Percentiles rank a stretch among this genome's conserved stretches.
These are phyloP conservation scores for Fusarium newnesense DNA, from an alignment of 2,329 filamentous ascomycete genomes.

Conservation along the genomic window DNA sequence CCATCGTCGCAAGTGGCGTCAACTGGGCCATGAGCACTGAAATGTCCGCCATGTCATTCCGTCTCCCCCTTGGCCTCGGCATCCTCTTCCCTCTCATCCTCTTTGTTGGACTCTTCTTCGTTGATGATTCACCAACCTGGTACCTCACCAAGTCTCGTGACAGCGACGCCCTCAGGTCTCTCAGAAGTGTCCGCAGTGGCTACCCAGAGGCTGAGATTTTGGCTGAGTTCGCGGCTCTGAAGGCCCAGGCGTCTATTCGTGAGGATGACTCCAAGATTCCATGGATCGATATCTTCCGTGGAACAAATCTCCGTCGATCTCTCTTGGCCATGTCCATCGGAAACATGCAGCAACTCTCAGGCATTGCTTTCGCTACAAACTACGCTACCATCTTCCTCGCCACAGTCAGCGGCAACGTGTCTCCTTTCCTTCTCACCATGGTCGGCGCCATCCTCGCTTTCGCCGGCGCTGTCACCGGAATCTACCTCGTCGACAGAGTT, in stretches of 20 bases:
- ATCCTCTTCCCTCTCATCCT: neutral
- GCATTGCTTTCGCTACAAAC: neutral
- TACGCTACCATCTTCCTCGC: neutral
- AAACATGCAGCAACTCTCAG: neutral
- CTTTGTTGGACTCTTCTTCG: neutral
- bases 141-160: neutral
- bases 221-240: neutral
- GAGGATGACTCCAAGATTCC: neutral
- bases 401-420: neutral
- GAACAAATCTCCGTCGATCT: neutral
- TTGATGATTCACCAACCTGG: neutral
- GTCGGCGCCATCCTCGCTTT: neutral
- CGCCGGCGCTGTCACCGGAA: neutral
- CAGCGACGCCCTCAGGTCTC: neutral
- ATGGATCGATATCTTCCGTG: neutral
- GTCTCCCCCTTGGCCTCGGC: neutral
- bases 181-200: neutral
- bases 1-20: neutral
- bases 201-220: neutral
- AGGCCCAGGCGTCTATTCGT: neutral
- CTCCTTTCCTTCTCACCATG: neutral
- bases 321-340: neutral
- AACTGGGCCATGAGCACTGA: neutral
- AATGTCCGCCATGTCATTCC: neutral
- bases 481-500: neutral